Conservation (phyloP, 129 eudicot species). For the Lactuca saligna region DNA sequence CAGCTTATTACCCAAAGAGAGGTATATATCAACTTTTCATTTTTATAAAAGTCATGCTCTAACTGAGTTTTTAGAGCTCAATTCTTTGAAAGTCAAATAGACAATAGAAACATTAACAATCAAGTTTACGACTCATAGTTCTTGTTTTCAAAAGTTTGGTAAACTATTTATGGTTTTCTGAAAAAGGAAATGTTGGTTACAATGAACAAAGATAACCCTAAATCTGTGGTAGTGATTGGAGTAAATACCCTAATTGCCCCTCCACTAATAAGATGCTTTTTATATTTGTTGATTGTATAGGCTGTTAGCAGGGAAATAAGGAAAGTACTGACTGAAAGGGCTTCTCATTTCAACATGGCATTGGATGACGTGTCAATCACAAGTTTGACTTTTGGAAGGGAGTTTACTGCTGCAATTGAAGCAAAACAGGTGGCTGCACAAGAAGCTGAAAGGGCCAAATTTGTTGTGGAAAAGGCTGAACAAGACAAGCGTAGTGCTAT, state of each 20-base stretch:
- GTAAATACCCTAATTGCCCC: too few relatives aligned
- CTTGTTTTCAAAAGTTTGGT: too few relatives aligned
- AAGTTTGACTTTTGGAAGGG: slow-evolving; percentile 52
- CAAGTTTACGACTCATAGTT: too few relatives aligned
- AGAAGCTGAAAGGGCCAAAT: slow-evolving; percentile 67
- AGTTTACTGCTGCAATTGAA: slow-evolving; percentile 63
- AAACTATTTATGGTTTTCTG: too few relatives aligned
- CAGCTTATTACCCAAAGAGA: slow-evolving; percentile 67
- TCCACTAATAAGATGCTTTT: too few relatives aligned
- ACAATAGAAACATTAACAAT: too few relatives aligned
- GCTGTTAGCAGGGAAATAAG: slow-evolving; percentile 60
- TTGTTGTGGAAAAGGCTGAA: slow-evolving; percentile 60
- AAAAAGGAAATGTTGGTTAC: too few relatives aligned
- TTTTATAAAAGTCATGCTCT: neutral
- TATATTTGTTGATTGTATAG: slow-evolving; percentile 20
- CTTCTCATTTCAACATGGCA: slow-evolving; percentile 49
- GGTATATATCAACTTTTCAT: slow-evolving; percentile 26
- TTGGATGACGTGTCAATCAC: slow-evolving; percentile 61
- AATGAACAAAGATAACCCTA: too few relatives aligned
- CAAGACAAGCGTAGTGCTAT: slow-evolving; percentile 60
- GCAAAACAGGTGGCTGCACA: slow-evolving; percentile 71
- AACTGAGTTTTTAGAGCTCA: neutral
- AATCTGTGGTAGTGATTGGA: too few relatives aligned
- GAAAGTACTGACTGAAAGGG: slow-evolving; percentile 48
- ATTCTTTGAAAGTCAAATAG: too few relatives aligned